Evolutionary conservation across 176 grass and related monocot species (phyloP), one percentile per base, ranked within the genome.

Genomic region (maize (Zea mays)): DNA sequence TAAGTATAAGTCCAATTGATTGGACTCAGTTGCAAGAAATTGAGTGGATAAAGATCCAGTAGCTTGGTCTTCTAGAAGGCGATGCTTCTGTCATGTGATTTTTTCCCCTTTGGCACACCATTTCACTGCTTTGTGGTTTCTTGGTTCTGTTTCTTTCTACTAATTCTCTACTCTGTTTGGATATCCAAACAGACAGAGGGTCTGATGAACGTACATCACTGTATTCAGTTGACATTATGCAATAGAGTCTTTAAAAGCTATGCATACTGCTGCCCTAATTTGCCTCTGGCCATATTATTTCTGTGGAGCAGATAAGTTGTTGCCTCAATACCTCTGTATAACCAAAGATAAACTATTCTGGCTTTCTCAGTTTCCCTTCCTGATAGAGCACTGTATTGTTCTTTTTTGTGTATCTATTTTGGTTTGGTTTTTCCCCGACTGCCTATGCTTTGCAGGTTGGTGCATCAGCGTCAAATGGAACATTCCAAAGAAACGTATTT

Each of bases 241-340:
- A 69, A 69, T 60, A 83, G 45, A 76, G 5, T 15, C n/a, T 12
- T 74, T 41, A 50, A 58, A 77, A 39, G 10, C 44, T 65, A 77
- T 40, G 4, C 16, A 50, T 21, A n/a, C 8, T 69, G 12, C 13
- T 17, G 7, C 21, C 13, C 20, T 35, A 57, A 52, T 68, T 36
- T 47, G 8, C 17, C 40, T 14, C 6, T 38, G 64, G 37, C 14
- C 5, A 44, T 39, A 61, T 64, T 15, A 62, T 66, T 74, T 17
- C 8, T 37, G 4, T 19, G 15, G 34, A 39, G 49, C 1, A 69
- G 5, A 43, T 71, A 15, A 49, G 20, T 12, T 55, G 8, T 39
- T 38, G 37, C n/a, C n/a, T n/a, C n/a, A n/a, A n/a, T n/a, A n/a
- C 15, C 48, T 40, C 52, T 55, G 34, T 17, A 39, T 55, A 19